A percentile compares a stretch with the other conserved stretches of the same genome.
Conservation (phyloP, 208 protist genomes). For the Acanthamoeba royreba region DNA sequence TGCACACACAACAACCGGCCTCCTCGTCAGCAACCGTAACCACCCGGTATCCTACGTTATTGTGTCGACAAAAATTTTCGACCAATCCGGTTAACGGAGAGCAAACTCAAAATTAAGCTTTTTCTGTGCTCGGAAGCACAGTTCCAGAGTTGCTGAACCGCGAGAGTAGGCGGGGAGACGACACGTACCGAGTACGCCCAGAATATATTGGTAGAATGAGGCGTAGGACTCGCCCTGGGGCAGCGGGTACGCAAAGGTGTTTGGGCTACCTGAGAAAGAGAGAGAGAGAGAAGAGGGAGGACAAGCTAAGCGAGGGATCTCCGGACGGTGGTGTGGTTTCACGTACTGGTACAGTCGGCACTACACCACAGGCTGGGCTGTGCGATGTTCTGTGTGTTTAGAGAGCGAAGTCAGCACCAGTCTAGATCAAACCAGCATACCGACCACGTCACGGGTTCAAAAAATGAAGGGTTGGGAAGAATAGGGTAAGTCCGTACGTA, state of each 20-base stretch:
- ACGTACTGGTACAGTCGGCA: background rate
- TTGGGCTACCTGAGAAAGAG: background rate
- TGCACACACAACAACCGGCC: background rate
- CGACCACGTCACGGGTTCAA: too few species aligned
- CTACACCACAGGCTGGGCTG: background rate
- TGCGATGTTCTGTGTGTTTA: background rate
- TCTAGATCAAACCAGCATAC: background rate
- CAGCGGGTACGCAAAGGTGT: background rate
- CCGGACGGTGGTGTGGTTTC: background rate
- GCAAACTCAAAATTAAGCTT: too few species aligned
- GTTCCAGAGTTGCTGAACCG: background rate
- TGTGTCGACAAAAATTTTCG: background rate
- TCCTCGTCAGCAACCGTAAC: background rate
- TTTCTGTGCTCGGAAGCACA: too few species aligned
- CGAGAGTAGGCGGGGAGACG: background rate
- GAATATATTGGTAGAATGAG: background rate
- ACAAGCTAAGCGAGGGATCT: too few species aligned
- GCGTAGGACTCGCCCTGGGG: background rate
- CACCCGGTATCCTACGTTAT: background rate
- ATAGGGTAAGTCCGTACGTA: too few species aligned
- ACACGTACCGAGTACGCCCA: background rate
- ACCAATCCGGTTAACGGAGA: background rate
- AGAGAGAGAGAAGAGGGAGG: background rate
- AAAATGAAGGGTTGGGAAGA: too few species aligned
- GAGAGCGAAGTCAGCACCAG: background rate